A percentile compares a stretch with the other conserved stretches of the same genome.
Evolutionary conservation across 148 eudicot species (phyloP).

Genomic region (Cornus florida): DNA sequence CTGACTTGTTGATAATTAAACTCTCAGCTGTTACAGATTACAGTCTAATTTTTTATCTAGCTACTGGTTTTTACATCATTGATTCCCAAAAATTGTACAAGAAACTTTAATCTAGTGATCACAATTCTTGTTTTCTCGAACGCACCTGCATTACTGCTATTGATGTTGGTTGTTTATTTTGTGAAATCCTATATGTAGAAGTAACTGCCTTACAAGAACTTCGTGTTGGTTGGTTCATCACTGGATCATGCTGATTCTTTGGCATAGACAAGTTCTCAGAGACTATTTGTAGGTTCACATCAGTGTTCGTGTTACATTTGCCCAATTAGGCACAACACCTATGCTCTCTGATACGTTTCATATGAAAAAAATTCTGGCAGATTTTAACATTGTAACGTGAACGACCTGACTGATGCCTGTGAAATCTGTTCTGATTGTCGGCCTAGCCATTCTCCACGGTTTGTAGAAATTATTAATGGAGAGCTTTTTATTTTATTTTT

Average conservation of each 20-base stretch:
- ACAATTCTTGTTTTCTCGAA: background rate
- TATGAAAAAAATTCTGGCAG: background rate
- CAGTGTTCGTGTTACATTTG: background rate
- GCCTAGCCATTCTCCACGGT: background rate
- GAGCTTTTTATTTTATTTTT: too few species aligned
- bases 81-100: too few species aligned
- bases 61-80: background rate
- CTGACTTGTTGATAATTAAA: background rate
- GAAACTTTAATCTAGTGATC: too few species aligned
- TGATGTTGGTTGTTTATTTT: too few species aligned
- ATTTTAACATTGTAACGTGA: background rate
- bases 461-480: background rate
- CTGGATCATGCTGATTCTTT: background rate
- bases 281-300: background rate
- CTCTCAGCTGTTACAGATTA: background rate
- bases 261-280: background rate
- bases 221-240: too few species aligned
- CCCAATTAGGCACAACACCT: background rate
- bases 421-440: background rate
- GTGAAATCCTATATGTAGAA: background rate
- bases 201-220: too few species aligned
- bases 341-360: background rate
- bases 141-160: too few species aligned
- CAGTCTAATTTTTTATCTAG: background rate
- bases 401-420: background rate